These are phyloP conservation scores for Coniosporium tulheliwenetii DNA, from an alignment of 2,329 filamentous ascomycete species.

Conservation along the genomic window DNA sequence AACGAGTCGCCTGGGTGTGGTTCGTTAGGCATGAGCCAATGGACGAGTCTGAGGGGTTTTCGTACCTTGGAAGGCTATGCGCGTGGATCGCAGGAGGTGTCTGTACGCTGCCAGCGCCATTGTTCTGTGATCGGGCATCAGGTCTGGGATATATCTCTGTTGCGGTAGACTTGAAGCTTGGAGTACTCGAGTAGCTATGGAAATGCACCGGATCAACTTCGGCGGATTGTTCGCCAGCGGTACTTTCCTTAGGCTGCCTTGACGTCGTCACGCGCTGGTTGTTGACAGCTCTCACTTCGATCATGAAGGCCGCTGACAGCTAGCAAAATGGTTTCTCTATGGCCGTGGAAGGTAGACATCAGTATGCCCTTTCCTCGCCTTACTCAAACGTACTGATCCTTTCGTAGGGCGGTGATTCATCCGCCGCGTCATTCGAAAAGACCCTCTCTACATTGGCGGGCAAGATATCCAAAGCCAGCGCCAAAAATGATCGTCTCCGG, in stretches of 20 bases:
- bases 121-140: conserved; percentile 2
- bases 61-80: conserved; percentile 70
- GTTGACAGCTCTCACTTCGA: too few relatives aligned
- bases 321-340: conserved; percentile 58
- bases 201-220: too few relatives aligned
- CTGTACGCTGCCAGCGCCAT: conserved; percentile 69
- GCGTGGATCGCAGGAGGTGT: conserved; percentile 62
- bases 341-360: conserved; percentile 61
- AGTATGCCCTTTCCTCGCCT: conserved; percentile 6
- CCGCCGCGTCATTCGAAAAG: conserved; percentile 87
- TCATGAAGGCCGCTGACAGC: too few relatives aligned
- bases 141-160: too few relatives aligned
- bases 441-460: conserved; percentile 63
- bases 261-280: too few relatives aligned
- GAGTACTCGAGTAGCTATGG: too few relatives aligned
- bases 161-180: too few relatives aligned
- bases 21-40: not conserved
- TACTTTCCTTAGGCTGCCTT: too few relatives aligned
- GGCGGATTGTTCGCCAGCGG: too few relatives aligned
- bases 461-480: conserved; percentile 64
- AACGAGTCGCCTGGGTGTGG: conserved; percentile 48
- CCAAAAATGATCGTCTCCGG: conserved; percentile 57
- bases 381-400: conserved; percentile 2
- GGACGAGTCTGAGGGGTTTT: not conserved
- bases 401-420: conserved; percentile 55